Evolutionary conservation across 2,329 filamentous ascomycete species (phyloP).

Genomic region (Microdochium nivale): DNA sequence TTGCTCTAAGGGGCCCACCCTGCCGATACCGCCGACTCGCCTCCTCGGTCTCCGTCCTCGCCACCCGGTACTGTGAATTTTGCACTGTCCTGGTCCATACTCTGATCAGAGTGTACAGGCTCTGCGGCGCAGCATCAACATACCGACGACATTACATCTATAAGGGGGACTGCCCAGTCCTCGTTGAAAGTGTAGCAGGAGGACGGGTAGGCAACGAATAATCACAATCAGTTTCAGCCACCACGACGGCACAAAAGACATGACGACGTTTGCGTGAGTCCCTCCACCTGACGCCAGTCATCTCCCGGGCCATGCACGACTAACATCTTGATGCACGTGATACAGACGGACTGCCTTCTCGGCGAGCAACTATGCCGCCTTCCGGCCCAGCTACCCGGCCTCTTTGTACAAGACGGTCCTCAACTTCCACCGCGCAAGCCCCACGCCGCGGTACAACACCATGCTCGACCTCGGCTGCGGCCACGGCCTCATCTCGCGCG

Average conservation of each 20-base stretch:
- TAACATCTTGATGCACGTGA: conserved; percentile 7
- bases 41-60: neutral
- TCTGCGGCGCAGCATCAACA: neutral
- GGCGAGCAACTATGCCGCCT: conserved; percentile 48
- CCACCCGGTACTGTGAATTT: no score
- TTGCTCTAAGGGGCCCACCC: no score
- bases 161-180: no score
- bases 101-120: no score
- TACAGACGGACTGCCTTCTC: conserved; percentile 46
- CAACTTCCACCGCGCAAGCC: conserved; percentile 35
- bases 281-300: conserved; percentile 3
- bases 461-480: conserved; percentile 56
- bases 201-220: neutral
- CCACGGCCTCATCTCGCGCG: conserved; percentile 47
- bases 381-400: conserved; percentile 50
- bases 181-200: neutral
- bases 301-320: neutral
- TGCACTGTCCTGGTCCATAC: no score
- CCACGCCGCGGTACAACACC: conserved; percentile 11
- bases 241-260: conserved; percentile 11
- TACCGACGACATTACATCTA: neutral
- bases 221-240: neutral
- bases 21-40: neutral
- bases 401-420: conserved; percentile 45
- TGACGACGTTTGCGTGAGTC: conserved; percentile 41